Base-by-base conservation (phyloP, 1,139 yeast genomes). In the Kurtzmaniella quercitrusa region DNA sequence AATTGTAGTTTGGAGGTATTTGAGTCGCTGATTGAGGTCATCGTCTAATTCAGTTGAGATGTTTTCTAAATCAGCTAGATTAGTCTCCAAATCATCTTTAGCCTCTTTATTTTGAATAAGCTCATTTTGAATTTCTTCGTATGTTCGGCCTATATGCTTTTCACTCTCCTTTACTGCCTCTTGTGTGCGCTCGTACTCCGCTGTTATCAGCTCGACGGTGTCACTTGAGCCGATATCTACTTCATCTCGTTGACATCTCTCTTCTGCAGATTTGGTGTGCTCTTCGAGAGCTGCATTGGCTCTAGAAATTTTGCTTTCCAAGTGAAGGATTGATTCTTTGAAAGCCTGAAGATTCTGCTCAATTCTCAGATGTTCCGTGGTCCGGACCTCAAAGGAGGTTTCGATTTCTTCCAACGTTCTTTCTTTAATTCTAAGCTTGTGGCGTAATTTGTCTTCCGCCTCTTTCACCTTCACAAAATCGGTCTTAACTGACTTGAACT, bases 1-100 rank as follows among this genome's bases (percentile, higher is more conserved):
- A 20, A 70, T 72, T 0, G 83, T 73, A 16, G 74, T 71, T 38
- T 71, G 66, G 42, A 82, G 66, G 41, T 78, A 75, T 33, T 68
- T 68, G 28, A 76, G 58, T 54, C 93, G 71, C 7, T 67, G 67
- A 39, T 67, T 65, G 35, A 83, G 61, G 40, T 68, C 74, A 2
- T 53, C 51, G 22, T 55, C 59, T 28, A 73, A 51, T 12, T 51
- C 51, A 5, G 54, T 46, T 23, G 59, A 56, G 1, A 65, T 58
- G 11, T 48, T 47, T 8, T 56, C 50, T 38, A 71, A 54, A 17
- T 61, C 56, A 0, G 50, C 44, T 2, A 60, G 52, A 2, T 54
- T 57, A 7, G 51, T 51, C 37, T 62, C 60, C 1, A 74, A 59
- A 5, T 56, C 55, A 14, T 65, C 72, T 38, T 54, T 65, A 52